Evolutionary conservation across 352 stramenopile genomes (phyloP), one percentile per base, ranked within the genome.

Genomic region (Phytophthora europaea): DNA sequence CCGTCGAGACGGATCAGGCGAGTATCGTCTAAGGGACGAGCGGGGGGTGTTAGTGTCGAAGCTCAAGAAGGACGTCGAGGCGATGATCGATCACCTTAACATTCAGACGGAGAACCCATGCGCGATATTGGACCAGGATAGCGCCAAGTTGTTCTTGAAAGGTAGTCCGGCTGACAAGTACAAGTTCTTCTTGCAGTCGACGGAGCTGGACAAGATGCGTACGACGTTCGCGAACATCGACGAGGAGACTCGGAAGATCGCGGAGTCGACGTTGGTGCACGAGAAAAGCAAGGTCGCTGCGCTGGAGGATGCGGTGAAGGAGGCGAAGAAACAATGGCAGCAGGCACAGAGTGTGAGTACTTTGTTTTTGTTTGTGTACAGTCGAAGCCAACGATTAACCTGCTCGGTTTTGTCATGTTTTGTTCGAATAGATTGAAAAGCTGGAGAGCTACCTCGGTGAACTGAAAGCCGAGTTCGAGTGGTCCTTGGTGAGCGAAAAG

Each of bases 101-200:
- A 97, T 97, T 47, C 90, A 98, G 78, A 98, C 99, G 18, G 97
- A 99, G 66, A 99, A 99, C 85, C 98, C 98, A 38, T 98, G 98
- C 31, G 94, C 95, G 5, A 96, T 99, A 40, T 72, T 99, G 45
- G 97, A 99, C 77, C 98, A 99, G 75, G 97, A 99, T 80, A 99
- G 99, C 65, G 95, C 97, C 16, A 99, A 99, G 78, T 89, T 98
- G 61, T 99, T 99, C 74, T 75, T 99, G 23, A 98, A 97, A 26
- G 97, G 97, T 33, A 98, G 96, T 55, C 72, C 89, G 5, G 79
- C 88, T 16, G 96, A 99, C 48, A 99, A 99, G 73, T 99, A 99
- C 84, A 89, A 88, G 28, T 99, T 99, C 76, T 99, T 99, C 67
- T 85, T 98, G 65, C 98, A 98, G 70, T 97, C 97, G 2, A 99